Conservation (phyloP, 1,284 basidiomycete species). For the Ceratobasidium sp. region DNA sequence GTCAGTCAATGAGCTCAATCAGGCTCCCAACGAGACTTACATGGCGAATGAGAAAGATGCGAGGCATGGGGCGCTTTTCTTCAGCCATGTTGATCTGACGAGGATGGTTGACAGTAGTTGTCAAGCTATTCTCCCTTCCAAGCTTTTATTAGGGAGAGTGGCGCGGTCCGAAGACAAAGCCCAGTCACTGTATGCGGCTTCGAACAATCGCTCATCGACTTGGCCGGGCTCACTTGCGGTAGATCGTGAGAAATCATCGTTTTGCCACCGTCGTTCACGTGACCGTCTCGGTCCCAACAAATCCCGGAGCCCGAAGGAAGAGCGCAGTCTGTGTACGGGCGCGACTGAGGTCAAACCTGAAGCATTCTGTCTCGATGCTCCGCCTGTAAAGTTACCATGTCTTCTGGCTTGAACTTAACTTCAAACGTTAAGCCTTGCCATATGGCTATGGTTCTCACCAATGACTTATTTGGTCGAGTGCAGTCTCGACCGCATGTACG, state of each 20-base stretch:
- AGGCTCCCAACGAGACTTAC: constrained; percentile 54
- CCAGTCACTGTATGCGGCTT: constrained; percentile 14
- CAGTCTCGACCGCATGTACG: background rate
- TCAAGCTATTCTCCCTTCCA: background rate
- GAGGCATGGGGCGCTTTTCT: constrained; percentile 65
- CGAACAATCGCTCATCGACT: constrained; percentile 24
- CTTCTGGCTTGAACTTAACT: background rate
- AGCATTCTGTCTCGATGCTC: background rate
- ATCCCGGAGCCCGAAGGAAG: background rate
- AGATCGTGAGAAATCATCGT: constrained; percentile 27
- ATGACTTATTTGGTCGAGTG: background rate
- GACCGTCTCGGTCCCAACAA: background rate
- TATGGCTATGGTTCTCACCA: background rate
- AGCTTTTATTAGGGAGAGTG: constrained; percentile 20
- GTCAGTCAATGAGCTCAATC: background rate
- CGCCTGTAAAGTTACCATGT: background rate
- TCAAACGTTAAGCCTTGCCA: background rate
- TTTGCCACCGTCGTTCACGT: constrained; percentile 13
- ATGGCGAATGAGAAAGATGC: constrained; percentile 80
- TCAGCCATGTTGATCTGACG: constrained; percentile 6
- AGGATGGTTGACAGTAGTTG: background rate
- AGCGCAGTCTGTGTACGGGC: background rate
- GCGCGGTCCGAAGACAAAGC: background rate
- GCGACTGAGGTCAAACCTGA: constrained; percentile 9
- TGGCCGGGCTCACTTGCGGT: constrained; percentile 34